These are phyloP conservation scores for Chrysoporthe cubensis DNA, from an alignment of 2,329 filamentous ascomycete species.

Conservation along the genomic window DNA sequence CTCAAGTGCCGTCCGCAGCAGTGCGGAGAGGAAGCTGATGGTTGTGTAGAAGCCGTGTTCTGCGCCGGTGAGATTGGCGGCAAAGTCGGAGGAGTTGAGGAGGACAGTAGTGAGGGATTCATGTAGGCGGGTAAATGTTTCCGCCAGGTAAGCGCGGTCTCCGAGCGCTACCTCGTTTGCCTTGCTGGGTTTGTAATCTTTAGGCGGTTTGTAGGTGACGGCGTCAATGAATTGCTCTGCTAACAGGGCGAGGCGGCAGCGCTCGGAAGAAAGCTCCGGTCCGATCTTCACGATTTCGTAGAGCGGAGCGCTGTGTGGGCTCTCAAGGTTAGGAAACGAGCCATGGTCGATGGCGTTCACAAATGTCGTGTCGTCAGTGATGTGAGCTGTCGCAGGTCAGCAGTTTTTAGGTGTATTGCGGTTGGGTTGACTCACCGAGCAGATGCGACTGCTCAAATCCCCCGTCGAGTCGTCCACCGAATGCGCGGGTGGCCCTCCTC, in stretches of 20 bases:
- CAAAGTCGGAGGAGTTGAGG: constrained; percentile 35
- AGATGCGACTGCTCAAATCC: constrained; percentile 49
- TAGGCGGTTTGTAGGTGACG: constrained; percentile 51
- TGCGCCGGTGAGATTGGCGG: constrained; percentile 42
- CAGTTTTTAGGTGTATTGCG: constrained; percentile 11
- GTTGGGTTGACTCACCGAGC: constrained; percentile 46
- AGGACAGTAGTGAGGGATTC: constrained; percentile 48
- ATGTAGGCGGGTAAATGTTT: constrained; percentile 47
- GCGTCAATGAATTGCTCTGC: constrained; percentile 57
- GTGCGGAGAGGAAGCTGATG: constrained; percentile 45
- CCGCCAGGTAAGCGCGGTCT: constrained; percentile 50
- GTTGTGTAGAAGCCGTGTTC: constrained; percentile 51
- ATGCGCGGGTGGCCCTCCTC: constrained; percentile 48
- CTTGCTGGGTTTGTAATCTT: constrained; percentile 54
- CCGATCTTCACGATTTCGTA: constrained; percentile 54
- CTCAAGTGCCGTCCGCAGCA: constrained; percentile 33
- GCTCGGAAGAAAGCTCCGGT: constrained; percentile 54
- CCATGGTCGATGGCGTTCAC: constrained; percentile 55
- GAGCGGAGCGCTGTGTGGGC: constrained; percentile 42
- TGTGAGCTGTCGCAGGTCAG: constrained; percentile 41
- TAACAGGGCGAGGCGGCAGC: constrained; percentile 53
- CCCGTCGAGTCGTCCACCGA: constrained; percentile 43
- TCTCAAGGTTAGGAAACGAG: constrained; percentile 54
- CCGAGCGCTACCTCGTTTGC: constrained; percentile 41
- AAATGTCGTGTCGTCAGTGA: constrained; percentile 45